Percentiles rank a stretch among this genome's conserved stretches.
Conservation (phyloP, 2,329 filamentous ascomycete species). For the Aspergillus chevalieri region DNA sequence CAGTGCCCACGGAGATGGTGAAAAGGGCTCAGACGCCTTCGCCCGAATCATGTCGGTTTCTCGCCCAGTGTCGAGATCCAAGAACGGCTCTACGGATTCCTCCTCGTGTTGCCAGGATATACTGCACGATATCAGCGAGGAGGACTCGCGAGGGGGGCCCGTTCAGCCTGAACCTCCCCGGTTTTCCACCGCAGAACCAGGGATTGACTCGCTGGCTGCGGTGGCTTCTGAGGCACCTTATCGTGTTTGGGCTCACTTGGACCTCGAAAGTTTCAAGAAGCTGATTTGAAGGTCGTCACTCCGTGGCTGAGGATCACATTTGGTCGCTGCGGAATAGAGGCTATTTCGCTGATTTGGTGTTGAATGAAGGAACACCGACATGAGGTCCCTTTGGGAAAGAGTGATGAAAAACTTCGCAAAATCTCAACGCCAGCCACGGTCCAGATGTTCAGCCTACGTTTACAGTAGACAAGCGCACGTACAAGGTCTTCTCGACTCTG, state of each 20-base stretch:
- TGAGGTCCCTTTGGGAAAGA: no score
- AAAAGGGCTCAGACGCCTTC: conserved; percentile 56
- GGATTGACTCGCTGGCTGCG: conserved; percentile 30
- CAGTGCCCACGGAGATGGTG: conserved; percentile 20
- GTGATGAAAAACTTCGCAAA: background rate
- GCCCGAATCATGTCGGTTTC: conserved; percentile 73
- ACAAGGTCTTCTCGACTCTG: conserved; percentile 40
- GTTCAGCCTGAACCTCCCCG: conserved; percentile 26
- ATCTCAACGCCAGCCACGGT: background rate
- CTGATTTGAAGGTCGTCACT: conserved; percentile 27
- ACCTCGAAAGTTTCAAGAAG: conserved; percentile 40
- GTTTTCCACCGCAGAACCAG: conserved; percentile 20
- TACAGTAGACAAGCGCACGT: conserved; percentile 29
- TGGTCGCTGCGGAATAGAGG: conserved; percentile 52
- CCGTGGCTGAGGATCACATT: conserved; percentile 49
- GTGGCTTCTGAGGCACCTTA: conserved; percentile 51
- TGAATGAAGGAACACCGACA: conserved; percentile 37
- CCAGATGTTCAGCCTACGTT: conserved; percentile 22
- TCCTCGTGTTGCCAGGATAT: conserved; percentile 45
- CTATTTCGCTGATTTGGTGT: conserved; percentile 47
- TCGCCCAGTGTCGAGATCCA: conserved; percentile 61
- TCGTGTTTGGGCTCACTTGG: conserved; percentile 36
- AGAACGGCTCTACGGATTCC: conserved; percentile 43
- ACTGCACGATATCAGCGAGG: conserved; percentile 44
- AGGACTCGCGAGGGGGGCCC: conserved; percentile 25